A percentile compares a stretch with the other conserved stretches of the same genome.
These are phyloP conservation scores for peach (Prunus persica) DNA, from an alignment of 306 rosid genomes.

Conservation along the genomic window DNA sequence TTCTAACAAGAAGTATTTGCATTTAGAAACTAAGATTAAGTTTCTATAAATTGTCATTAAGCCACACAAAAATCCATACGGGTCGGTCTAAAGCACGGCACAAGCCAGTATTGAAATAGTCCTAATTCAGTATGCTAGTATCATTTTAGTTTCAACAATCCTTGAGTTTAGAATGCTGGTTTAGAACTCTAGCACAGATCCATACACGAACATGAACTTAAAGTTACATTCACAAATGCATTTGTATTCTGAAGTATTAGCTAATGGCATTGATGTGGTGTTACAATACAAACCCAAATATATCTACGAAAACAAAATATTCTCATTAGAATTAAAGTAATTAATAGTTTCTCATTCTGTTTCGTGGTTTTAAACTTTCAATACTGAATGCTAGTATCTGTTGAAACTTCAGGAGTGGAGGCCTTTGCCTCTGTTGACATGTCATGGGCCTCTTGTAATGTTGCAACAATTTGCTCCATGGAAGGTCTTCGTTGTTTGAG, in stretches of 20 bases:
- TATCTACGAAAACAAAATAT: not conserved
- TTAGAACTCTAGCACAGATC: not conserved
- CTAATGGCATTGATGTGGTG: not conserved
- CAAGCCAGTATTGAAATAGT: not conserved
- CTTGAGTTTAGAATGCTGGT: not conserved
- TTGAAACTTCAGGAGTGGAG: conserved; percentile 23
- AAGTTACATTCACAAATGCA: not conserved
- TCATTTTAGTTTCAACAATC: not conserved
- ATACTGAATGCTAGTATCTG: conserved; percentile 1
- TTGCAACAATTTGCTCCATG: conserved; percentile 39
- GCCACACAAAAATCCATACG: too few species aligned
- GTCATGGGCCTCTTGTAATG: conserved; percentile 42
- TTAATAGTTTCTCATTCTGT: not conserved
- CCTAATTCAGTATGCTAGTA: too few species aligned
- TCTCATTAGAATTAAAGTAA: not conserved
- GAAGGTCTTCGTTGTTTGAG: conserved; percentile 49
- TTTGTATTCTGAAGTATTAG: not conserved
- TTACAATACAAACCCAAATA: not conserved
- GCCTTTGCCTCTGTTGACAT: conserved; percentile 30
- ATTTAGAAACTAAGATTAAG: not conserved
- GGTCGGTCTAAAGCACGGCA: not conserved
- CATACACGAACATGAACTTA: not conserved
- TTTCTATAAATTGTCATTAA: not conserved
- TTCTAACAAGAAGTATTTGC: not conserved
- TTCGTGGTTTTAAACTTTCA: conserved; percentile 2